Evolutionary conservation across 257 asterid genomes (phyloP), one percentile per base, ranked within the genome.

Genomic region (Solanum etuberosum): DNA sequence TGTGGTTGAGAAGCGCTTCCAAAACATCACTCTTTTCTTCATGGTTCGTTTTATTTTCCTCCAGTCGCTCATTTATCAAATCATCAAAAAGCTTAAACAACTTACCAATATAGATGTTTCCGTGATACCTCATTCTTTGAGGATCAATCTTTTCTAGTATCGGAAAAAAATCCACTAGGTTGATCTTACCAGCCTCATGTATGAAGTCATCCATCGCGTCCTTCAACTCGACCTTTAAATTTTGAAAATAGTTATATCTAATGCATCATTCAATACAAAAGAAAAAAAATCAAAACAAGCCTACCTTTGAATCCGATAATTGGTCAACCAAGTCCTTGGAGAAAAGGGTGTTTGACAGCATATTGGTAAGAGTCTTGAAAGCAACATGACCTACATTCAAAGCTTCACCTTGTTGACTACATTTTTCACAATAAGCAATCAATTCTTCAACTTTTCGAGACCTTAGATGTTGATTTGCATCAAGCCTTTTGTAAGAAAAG

Each of bases 241-340:
- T 40, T 40, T 40, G 46, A 40, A 40, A 40, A 9, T 40, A 40
- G 46, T 40, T 40, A 40, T 3, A 40, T 40, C 13, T 40, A 40
- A 40, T 40, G 46, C 46, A 40, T 40, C 43, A 40, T 40, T 40
- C 43, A 40, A 40, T 40, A 40, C 12, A 40, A 40, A 40, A 40
- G 12, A 40, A 40, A 40, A 40, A 40, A 40, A 40, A 40, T 40
- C 12, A 40, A 40, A 40, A 40, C 43, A 40, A 40, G 1, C 10
- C 46, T 11, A 76, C 59, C 98, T 68, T 92, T 93, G 3, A 87
- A 90, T 94, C 97, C 18, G 93, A 91, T 8, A 84, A 90, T 1
- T 95, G 94, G 40, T 91, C 96, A n/a, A 92, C 87, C 89, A 93
- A 86, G 37, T 93, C 96, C 77, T 76, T 88, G 5, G 96, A 93